Percentiles rank a stretch among this genome's conserved stretches.
Evolutionary conservation across 73 alveolate species (phyloP).

Genomic region (Blepharisma japonicum): DNA sequence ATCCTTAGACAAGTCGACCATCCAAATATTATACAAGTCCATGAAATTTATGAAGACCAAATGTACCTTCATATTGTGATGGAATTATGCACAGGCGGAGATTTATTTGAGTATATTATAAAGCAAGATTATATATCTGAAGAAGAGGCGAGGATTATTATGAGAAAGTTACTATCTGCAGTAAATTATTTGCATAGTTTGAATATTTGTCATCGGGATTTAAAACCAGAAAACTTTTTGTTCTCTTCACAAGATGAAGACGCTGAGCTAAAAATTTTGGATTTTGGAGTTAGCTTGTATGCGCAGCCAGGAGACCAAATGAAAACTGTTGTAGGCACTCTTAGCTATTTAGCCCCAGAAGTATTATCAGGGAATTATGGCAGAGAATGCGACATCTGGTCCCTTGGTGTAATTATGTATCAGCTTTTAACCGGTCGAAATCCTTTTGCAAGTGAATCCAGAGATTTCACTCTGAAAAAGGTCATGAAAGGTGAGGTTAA

Average conservation of each 20-base stretch:
- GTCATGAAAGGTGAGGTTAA: background rate
- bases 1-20: slow-evolving; percentile 57
- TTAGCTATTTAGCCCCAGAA: slow-evolving; percentile 16
- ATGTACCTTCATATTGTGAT: slow-evolving; percentile 63
- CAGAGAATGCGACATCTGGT: slow-evolving; percentile 37
- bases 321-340: slow-evolving; percentile 12
- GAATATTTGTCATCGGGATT: slow-evolving; percentile 56
- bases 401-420: slow-evolving; percentile 27
- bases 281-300: slow-evolving; percentile 57
- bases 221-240: slow-evolving; percentile 64
- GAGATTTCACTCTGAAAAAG: background rate
- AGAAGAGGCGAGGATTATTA: slow-evolving; percentile 55
- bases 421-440: slow-evolving; percentile 25
- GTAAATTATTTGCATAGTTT: slow-evolving; percentile 55
- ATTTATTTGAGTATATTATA: slow-evolving; percentile 49
- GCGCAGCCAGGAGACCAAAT: background rate
- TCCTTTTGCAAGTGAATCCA: slow-evolving; percentile 18
- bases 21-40: slow-evolving; percentile 65
- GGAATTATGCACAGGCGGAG: slow-evolving; percentile 80
- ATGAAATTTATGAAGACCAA: slow-evolving; percentile 74
- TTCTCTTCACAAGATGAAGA: slow-evolving; percentile 47
- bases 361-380: slow-evolving; percentile 29
- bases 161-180: slow-evolving; percentile 58
- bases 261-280: slow-evolving; percentile 66
- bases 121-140: slow-evolving; percentile 36